Percentiles rank a stretch among this genome's conserved stretches.
These are phyloP conservation scores for Cladosporium velox DNA, from an alignment of 2,329 filamentous ascomycete genomes.

Conservation along the genomic window DNA sequence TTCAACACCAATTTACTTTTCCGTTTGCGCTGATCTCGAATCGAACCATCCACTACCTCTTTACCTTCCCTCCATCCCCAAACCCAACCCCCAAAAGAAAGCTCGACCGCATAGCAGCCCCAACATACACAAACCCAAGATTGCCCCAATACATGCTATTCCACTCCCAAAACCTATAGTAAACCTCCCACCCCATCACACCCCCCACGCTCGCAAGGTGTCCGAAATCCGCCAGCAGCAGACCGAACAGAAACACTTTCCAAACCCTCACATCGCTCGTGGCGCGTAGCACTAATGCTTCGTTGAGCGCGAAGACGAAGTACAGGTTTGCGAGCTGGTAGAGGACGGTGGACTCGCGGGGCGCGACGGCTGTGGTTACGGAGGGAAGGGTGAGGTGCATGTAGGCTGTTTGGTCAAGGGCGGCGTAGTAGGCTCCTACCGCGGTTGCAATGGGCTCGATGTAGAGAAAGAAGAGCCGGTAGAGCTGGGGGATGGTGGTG, in stretches of 20 bases:
- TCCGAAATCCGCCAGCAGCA: conserved; percentile 75
- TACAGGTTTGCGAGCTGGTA: conserved; percentile 79
- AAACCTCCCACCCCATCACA: conserved; percentile 49
- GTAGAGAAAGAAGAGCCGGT: conserved; percentile 73
- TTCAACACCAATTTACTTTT: not conserved
- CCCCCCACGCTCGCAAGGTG: conserved; percentile 68
- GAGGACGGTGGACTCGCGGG: conserved; percentile 64
- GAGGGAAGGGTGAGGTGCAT: conserved; percentile 63
- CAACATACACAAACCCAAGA: conserved; percentile 41
- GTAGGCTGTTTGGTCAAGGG: conserved; percentile 57
- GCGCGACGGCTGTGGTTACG: conserved; percentile 26
- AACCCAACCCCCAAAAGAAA: conserved; percentile 39
- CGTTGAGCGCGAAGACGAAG: conserved; percentile 73
- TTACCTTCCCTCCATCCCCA: not conserved
- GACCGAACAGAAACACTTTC: conserved; percentile 64
- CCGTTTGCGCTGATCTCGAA: not conserved
- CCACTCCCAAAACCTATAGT: conserved; percentile 40
- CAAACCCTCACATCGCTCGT: conserved; percentile 70
- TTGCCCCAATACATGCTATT: conserved; percentile 41
- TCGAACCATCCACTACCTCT: not conserved
- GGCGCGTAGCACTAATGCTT: conserved; percentile 71
- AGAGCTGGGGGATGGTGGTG: conserved; percentile 57
- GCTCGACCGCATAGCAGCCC: conserved; percentile 35
- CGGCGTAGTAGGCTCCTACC: conserved; percentile 56
- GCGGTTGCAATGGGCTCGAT: conserved; percentile 64